Evolutionary conservation across 306 rosid species (phyloP), one percentile per base, ranked within the genome.

Genomic region (Acacia melanoxylon): DNA sequence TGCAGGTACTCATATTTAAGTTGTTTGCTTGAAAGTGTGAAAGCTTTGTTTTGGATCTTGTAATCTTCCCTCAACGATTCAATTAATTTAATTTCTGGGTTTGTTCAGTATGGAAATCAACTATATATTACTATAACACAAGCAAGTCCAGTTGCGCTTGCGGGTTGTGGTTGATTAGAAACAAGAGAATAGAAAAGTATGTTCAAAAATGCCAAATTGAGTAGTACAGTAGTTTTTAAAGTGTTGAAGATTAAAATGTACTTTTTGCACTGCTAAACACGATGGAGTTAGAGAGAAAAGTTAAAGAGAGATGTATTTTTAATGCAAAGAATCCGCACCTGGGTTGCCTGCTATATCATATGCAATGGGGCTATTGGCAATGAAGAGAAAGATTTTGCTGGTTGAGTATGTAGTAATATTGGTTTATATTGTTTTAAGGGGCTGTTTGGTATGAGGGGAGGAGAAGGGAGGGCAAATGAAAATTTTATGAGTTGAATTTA

Each of bases 61-160:
- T 22, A 68, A 19, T 25, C 40, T 0, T 74, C 67, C 54, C 52
- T 7, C 68, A 52, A 78, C 45, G 49, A 62, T 81, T 87, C 75
- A 69, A 84, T 81, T 87, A 83, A 44, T 76, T 77, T 72, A 29
- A 70, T 17, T 45, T 29, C 69, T 81, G 37, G 65, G 42, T 68
- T 46, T 33, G 58, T 52, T 63, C 58, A 42, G 59, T 48, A 27
- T 68, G 75, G 70, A 70, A 63, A 41, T 56, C 7, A 42, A 44
- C 46, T 44, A 9, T 2, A 49, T 49, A 48, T 51, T 51, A n/a
- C n/a, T n/a, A 17, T 52, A 19, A 22, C 25, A 54, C 29, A 58
- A 58, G 4, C 62, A 56, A 56, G 11, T 22, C 15, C 6, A 59
- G 31, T 24, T 59, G 33, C 68, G 4, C 17, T 13, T 13, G 12